Conservation (phyloP, 306 rosid species). For the Vachellia collinsii region DNA sequence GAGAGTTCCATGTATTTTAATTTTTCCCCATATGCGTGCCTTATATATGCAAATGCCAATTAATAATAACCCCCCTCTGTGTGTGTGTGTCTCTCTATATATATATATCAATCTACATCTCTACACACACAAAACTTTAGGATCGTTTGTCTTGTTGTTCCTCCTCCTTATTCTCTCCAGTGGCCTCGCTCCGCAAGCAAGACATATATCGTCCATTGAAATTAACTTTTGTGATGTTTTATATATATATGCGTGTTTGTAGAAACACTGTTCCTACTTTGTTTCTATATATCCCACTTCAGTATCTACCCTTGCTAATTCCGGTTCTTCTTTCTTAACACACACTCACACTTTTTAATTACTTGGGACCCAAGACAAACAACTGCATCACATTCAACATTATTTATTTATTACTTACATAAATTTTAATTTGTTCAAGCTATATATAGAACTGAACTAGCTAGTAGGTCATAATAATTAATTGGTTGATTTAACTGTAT, state of each 20-base stretch:
- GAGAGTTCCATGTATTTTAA: no score
- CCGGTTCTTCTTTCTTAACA: not conserved
- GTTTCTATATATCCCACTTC: constrained; percentile 31
- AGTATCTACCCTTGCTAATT: constrained; percentile 11
- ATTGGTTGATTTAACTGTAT: not conserved
- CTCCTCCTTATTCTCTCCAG: constrained; percentile 29
- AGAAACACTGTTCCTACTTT: constrained; percentile 24
- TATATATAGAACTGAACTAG: not conserved
- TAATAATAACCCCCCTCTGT: no score
- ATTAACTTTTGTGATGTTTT: constrained; percentile 48
- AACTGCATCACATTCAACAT: not conserved
- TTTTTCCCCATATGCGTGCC: no score
- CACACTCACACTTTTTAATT: not conserved
- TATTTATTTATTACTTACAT: not conserved
- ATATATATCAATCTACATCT: no score
- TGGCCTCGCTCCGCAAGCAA: constrained; percentile 24
- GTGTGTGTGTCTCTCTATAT: no score
- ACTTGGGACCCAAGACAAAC: not conserved
- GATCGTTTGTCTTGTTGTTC: constrained; percentile 18
- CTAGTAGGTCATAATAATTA: not conserved
- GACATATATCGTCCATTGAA: constrained; percentile 25
- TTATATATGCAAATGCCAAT: no score
- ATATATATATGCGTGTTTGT: not conserved
- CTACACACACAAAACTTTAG: not conserved
- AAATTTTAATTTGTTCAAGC: not conserved